Evolutionary conservation across 2,329 filamentous ascomycete species (phyloP), one percentile per base, ranked within the genome.

Genomic region (Trichoderma arundinaceum): DNA sequence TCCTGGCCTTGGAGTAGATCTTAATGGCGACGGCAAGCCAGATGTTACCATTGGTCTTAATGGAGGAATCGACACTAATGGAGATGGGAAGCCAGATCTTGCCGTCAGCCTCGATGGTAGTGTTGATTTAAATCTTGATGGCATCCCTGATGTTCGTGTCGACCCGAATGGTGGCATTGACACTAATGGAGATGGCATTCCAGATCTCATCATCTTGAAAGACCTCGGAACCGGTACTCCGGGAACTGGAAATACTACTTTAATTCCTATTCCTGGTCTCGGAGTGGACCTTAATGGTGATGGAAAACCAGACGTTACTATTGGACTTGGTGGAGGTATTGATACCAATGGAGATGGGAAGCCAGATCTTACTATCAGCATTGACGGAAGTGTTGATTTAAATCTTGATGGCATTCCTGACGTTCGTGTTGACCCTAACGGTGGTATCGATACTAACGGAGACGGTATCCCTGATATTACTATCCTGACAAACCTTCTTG

Each of bases 281-380:
- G 43, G 32, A 12, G 51, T 63, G 15, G 65, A 66, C 7, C n/a
- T 52, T 4, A 52, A 66, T 8, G 59, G 51, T 1, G 65, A 66
- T 44, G 52, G 52, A 3, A 52, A 49, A 13, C 54, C 61, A 2
- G 66, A 67, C 19, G 41, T 33, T 4, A 56, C 17, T 32, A 41
- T 62, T 15, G 56, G 12, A 0, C 33, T 51, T n/a, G 22, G 15
- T 9, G 46, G 46, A 2, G 35, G 17, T 8, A 32, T 49, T 19
- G 44, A 61, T n/a, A n/a, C 13, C 0, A 46, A 54, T 12, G 63
- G 63, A 43, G 63, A 65, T 19, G 63, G 63, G 12, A 60, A 43
- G 2, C 54, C 44, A 6, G 57, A 61, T 28, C 17, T 49, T 4
- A 28, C 5, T 19, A 32, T 61, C 10, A 19, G 17, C 7, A 4